Evolutionary conservation across 2,329 filamentous ascomycete genomes (phyloP).

Genomic region (Alternaria brassicicola): DNA sequence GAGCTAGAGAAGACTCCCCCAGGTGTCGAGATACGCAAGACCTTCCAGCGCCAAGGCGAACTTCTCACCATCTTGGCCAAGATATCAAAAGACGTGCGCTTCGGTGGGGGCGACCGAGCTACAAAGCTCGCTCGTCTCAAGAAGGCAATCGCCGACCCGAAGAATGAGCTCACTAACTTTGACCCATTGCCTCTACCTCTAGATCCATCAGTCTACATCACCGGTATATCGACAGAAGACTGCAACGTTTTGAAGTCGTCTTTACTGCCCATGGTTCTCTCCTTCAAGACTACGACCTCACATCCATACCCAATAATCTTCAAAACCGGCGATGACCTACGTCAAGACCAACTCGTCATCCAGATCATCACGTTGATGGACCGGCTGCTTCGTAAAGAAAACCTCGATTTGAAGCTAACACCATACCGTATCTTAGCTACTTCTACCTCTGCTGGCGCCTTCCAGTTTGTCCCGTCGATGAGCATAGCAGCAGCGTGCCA

Average conservation of each 20-base stretch:
- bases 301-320: conserved; percentile 90
- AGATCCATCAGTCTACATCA: conserved; percentile 80
- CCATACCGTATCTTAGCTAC: conserved; percentile 97
- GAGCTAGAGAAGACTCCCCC: conserved; percentile 75
- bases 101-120: conserved; percentile 75
- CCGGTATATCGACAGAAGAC: conserved; percentile 81
- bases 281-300: conserved; percentile 81
- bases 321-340: conserved; percentile 94
- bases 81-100: conserved; percentile 86
- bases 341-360: conserved; percentile 96
- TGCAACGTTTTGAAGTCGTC: conserved; percentile 95
- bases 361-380: conserved; percentile 99
- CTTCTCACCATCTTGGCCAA: conserved; percentile 85
- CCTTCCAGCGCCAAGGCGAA: conserved; percentile 84
- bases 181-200: conserved; percentile 87
- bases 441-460: conserved; percentile 83
- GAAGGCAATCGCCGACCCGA: conserved; percentile 81
- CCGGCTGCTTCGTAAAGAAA: conserved; percentile 91
- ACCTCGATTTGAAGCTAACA: conserved; percentile 90
- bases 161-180: conserved; percentile 83
- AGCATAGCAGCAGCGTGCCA: conserved; percentile 81
- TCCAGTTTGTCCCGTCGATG: conserved; percentile 90
- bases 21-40: conserved; percentile 75
- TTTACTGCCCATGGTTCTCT: conserved; percentile 86
- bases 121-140: conserved; percentile 86